Evolutionary conservation across 257 asterid genomes (phyloP).

Genomic region (Nemophila menziesii): DNA sequence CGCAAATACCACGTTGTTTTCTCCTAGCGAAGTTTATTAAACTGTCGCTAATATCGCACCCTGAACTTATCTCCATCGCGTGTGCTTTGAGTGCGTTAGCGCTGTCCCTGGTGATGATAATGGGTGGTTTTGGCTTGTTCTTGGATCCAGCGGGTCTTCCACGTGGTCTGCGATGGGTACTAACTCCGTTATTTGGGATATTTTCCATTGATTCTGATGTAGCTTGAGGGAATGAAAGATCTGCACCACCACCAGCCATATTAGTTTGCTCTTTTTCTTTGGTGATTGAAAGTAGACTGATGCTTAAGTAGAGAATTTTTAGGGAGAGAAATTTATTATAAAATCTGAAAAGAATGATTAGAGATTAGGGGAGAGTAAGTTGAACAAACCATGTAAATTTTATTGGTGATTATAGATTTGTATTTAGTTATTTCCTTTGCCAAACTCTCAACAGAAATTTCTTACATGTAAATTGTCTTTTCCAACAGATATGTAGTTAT

Average conservation of each 20-base stretch:
- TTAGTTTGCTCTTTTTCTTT: slow-evolving; percentile 6
- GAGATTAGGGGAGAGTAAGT: slow-evolving; percentile 75
- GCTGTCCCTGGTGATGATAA: slow-evolving; percentile 80
- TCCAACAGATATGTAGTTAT: background rate
- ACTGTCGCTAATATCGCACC: slow-evolving; percentile 60
- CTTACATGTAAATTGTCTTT: slow-evolving; percentile 40
- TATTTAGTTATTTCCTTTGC: slow-evolving; percentile 21
- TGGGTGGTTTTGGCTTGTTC: slow-evolving; percentile 93
- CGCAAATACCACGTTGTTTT: slow-evolving; percentile 60
- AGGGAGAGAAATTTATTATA: slow-evolving; percentile 18
- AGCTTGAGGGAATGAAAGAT: slow-evolving; percentile 16
- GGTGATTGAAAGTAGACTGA: slow-evolving; percentile 5
- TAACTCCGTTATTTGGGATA: slow-evolving; percentile 9
- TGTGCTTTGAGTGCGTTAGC: slow-evolving; percentile 74
- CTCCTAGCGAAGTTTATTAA: slow-evolving; percentile 47
- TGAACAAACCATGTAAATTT: slow-evolving; percentile 17
- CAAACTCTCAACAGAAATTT: slow-evolving; percentile 58
- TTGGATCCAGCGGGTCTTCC: slow-evolving; percentile 92
- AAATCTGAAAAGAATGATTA: slow-evolving; percentile 21
- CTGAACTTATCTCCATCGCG: slow-evolving; percentile 71
- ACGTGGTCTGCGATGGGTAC: slow-evolving; percentile 53
- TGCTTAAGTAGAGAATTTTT: slow-evolving; percentile 25
- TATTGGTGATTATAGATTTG: slow-evolving; percentile 11
- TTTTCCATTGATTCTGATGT: slow-evolving; percentile 17
- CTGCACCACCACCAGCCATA: slow-evolving; percentile 48